Evolutionary conservation across 768 basidiomycete species (phyloP), one percentile per base, ranked within the genome.

Genomic region (Suillus weaverae): DNA sequence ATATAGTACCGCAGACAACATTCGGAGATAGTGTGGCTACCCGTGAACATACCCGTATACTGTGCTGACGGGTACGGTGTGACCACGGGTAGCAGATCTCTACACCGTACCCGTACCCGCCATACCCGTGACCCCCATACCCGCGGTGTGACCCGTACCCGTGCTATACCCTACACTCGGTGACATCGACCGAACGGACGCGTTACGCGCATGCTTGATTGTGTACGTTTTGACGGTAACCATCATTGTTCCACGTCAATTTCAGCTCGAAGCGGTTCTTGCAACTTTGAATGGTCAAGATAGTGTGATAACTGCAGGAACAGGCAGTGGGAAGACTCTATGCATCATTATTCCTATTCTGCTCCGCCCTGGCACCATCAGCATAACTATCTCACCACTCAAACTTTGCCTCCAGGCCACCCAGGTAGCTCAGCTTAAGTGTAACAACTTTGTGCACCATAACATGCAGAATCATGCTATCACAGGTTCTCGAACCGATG

Each of bases 211-310:
- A 1, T 59, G 56, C 33, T 59, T 59, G 20, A 59, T 36, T 35
- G 33, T 54, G 26, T 54, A 2, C 10, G 26, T 54, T 26, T 20
- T 54, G 18, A 38, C 22, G 22, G 32, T 22, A 16, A 60, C 39
- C 30, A 60, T 46, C 60, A 60, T 60, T n/a, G 11, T 60, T 60
- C 60, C 60, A 60, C 30, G 10, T 18, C 22, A 43, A 30, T 44
- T 60, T 60, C 60, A 60, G 43, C 60, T 60, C 46, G 18, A 59
- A 59, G 33, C 56, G 20, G 16, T n/a, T 14, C 32, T 43, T 18
- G 60, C 60, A 32, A 43, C 46, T 32, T 43, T 60, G 20, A n/a
- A 60, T 16, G 60, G 60, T 30, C 60, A 10, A 20, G 60, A 61
- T 44, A n/a, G 20, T 10, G 1, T 43, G 2, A 22, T 46, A 48